A percentile compares a stretch with the other conserved stretches of the same genome.
These are phyloP conservation scores for Plantago ovata DNA, from an alignment of 257 asterid species.

Conservation along the genomic window DNA sequence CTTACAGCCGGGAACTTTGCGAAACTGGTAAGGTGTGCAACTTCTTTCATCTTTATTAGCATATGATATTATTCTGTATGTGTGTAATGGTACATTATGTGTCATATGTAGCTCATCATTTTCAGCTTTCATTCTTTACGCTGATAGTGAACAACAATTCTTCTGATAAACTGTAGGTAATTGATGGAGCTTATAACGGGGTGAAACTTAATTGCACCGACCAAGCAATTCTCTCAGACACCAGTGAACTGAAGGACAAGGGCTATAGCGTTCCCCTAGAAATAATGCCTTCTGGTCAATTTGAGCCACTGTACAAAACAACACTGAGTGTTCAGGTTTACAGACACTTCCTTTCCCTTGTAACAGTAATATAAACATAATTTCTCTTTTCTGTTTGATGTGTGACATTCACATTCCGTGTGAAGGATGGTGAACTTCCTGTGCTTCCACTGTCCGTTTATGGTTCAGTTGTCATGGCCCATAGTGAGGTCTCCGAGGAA, in stretches of 20 bases:
- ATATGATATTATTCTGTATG: background rate
- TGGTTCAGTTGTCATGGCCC: constrained; percentile 95
- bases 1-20: constrained; percentile 97
- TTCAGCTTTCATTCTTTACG: background rate
- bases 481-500: constrained; percentile 73
- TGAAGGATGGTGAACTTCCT: constrained; percentile 93
- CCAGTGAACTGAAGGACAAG: constrained; percentile 40
- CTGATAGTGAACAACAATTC: background rate
- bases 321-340: constrained; percentile 72
- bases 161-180: constrained; percentile 42
- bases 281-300: constrained; percentile 91
- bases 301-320: constrained; percentile 95
- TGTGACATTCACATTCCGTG: constrained; percentile 19
- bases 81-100: background rate
- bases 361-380: background rate
- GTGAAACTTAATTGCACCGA: constrained; percentile 69
- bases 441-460: constrained; percentile 94
- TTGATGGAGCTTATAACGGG: constrained; percentile 84
- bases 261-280: constrained; percentile 83
- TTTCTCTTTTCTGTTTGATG: constrained; percentile 1
- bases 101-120: background rate
- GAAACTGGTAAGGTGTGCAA: constrained; percentile 97
- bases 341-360: constrained; percentile 2
- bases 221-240: constrained; percentile 79
- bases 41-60: constrained; percentile 32